Base-by-base conservation (phyloP, 2,329 filamentous ascomycete genomes). In the Alternaria sp. region DNA sequence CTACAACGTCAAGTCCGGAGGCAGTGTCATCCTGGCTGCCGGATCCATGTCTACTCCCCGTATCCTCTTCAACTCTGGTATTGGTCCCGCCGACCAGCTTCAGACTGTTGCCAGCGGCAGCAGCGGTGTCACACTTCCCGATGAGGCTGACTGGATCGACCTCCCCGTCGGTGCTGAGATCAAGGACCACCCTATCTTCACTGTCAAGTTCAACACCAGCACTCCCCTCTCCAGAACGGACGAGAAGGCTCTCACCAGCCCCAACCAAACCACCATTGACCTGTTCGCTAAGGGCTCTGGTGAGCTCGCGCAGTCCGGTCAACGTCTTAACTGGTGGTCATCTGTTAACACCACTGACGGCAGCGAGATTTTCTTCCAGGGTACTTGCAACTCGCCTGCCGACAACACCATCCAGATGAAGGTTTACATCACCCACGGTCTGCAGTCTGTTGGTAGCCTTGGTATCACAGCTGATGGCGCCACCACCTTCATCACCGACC, bases 11-110 rank as follows among this genome's bases (percentile, higher is more conserved):
- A 87, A 88, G 9, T 70, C 81, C 3, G 75, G 78, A 39, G 90
- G 90, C 7, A 85, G 87, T 30, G 89, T 92, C 16, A 83, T 92
- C 60, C 80, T 92, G 26, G 84, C 89, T 12, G 86, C 89, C 0
- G 90, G 90, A 34, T 80, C 89, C 0, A 89, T 92, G 68, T 88
- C 88, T 14, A 89, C 88, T 4, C 84, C 89, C 18, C 89, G 90
- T 73, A 81, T 92, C 51, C 82, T 92, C 1, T 82, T 91, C 76
- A 84, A 88, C 71, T 89, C 86, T 78, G 88, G 89, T 64, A 92
- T 90, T 64, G 90, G 89, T 2, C 88, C 88, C 8, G 70, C 74
- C n/a, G 77, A 80, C 47, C 80, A 83, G 64, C 78, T 84, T 22
- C 70, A 80, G 61, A 80, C 76, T 11, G 82, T 84, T 24, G 74